Percentiles rank a stretch among this genome's conserved stretches.
phyloP scores from a whole-genome alignment of 2,329 filamentous ascomycete species.

The Monilinia fructicola region DNA sequence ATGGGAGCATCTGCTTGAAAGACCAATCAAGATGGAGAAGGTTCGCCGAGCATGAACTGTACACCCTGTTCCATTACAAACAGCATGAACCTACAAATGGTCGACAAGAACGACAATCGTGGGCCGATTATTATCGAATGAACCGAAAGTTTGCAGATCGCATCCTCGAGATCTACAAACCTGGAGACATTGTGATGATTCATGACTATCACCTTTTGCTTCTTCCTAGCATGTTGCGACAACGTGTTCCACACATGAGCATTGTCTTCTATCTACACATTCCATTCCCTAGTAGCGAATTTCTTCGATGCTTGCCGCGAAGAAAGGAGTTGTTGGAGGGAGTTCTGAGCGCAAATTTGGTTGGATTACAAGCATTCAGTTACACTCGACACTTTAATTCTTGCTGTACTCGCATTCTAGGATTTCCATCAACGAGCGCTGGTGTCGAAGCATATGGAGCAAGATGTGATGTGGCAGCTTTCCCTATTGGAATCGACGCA shows the following conservation, averaged over 20 bases:
- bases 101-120: constrained; percentile 75
- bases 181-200: constrained; percentile 87
- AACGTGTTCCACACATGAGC: constrained; percentile 83
- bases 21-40: constrained; percentile 85
- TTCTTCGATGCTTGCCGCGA: constrained; percentile 81
- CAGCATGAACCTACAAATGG: constrained; percentile 88
- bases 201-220: constrained; percentile 95
- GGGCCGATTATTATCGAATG: constrained; percentile 90
- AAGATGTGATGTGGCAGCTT: constrained; percentile 87
- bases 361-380: constrained; percentile 93
- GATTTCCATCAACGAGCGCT: constrained; percentile 81
- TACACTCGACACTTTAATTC: constrained; percentile 94
- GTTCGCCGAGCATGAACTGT: constrained; percentile 88
- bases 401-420: constrained; percentile 86
- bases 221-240: constrained; percentile 82
- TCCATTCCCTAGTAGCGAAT: constrained; percentile 95
- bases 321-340: constrained; percentile 90
- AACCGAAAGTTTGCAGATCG: constrained; percentile 90
- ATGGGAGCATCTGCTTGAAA: constrained; percentile 69
- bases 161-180: constrained; percentile 85
- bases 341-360: constrained; percentile 84
- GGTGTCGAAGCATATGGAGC: constrained; percentile 88
- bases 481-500: constrained; percentile 94
- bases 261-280: constrained; percentile 94
- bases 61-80: constrained; percentile 94